Evolutionary conservation across 2,329 filamentous ascomycete genomes (phyloP), one percentile per base, ranked within the genome.

Genomic region (Nigrospora sphaerica): DNA sequence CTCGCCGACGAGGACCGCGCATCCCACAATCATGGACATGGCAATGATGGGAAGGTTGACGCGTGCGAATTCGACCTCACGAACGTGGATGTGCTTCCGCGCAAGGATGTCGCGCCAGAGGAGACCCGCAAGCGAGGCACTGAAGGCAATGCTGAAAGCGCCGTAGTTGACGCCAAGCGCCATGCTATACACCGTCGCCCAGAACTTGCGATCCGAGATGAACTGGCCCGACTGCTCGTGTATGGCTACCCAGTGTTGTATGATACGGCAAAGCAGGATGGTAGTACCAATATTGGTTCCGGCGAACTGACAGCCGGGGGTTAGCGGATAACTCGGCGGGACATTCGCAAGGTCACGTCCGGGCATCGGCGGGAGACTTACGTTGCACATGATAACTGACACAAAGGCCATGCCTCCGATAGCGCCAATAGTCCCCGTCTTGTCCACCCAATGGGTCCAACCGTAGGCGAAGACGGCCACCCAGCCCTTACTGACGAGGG

Each of bases 261-360:
- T 77, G 7, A 88, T 75, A 3, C 85, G 80, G 10, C 77, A 86
- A 1, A 88, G 70, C 1, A 88, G 75, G 56, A 89, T 88, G 0
- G 85, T 84, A 0, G 85, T 86, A 32, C 85, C 85, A 44, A 88
- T 88, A 52, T 88, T 88, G 2, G 85, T 88, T 16, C 85, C 85
- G 0, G 85, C 82, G 54, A 88, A 88, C 83, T 88, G 11, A 7
- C 11, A 32, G 12, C 34, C 18, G 36, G 6, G n/a, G 34, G 34
- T 36, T 36, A 28, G 23, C 23, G 23, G 7, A 28, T 10, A 10
- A 10, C 23, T 28, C 23, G 23, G 23, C 4, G 2, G 23, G 23
- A 28, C 2, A 9, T 23, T 23, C 23, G 23, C 23, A 28, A 28
- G 5, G 23, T 10, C 23, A 6, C 23, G 23, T 10, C 23, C 23